Percentiles rank a stretch among this genome's conserved stretches.
These are phyloP conservation scores for Camelina laxa DNA, from an alignment of 345 rosid genomes.

Conservation along the genomic window DNA sequence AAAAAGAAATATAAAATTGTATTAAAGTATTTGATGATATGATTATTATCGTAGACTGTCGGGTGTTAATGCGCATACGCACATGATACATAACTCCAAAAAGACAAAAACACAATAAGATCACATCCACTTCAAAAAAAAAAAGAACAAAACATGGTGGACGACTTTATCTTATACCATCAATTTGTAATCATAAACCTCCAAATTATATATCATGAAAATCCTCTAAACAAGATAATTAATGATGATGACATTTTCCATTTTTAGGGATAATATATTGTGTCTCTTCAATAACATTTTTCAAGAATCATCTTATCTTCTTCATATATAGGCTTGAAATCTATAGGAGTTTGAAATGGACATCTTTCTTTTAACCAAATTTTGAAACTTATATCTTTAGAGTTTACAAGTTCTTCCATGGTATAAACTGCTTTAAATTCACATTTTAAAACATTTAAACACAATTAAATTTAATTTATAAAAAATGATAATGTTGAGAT, in stretches of 20 bases:
- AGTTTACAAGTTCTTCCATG: neutral
- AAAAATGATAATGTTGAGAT: neutral
- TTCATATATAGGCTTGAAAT: neutral
- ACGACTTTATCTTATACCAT: conserved; percentile 25
- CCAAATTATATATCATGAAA: neutral
- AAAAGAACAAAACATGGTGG: conserved; percentile 28
- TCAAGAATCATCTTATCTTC: neutral
- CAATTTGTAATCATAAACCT: conserved; percentile 26
- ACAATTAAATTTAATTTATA: neutral
- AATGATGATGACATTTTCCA: neutral
- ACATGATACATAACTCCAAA: conserved; percentile 29
- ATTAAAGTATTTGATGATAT: neutral
- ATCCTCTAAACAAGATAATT: neutral
- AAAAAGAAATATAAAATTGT: neutral
- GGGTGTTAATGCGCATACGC: conserved; percentile 25
- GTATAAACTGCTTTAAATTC: neutral
- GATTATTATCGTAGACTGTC: conserved; percentile 6
- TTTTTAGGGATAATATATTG: neutral
- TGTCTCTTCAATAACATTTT: conserved; percentile 8
- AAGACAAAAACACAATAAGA: conserved; percentile 35
- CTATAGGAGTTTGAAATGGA: neutral
- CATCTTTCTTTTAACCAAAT: neutral
- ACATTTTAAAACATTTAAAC: neutral
- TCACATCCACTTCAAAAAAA: conserved; percentile 30
- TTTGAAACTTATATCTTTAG: neutral